Conservation (phyloP, 176 grass and related monocot genomes). For the Carex myosuroides region DNA sequence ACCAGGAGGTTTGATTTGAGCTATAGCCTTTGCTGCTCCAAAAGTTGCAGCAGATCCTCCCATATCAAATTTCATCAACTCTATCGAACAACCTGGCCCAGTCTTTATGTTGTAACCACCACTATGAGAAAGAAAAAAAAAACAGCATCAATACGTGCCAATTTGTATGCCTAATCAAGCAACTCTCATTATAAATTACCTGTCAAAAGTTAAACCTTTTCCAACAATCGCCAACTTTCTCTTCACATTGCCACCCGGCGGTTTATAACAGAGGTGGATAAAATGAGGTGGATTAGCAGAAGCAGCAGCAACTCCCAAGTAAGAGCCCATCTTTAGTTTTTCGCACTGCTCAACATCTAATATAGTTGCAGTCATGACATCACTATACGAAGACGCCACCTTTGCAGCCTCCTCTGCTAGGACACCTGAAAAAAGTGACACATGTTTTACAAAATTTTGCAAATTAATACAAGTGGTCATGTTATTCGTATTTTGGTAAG, state of each 20-base stretch:
- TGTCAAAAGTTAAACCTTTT: constrained; percentile 97
- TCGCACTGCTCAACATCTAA: constrained; percentile 76
- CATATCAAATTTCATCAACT: constrained; percentile 99
- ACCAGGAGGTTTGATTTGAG: constrained; percentile 83
- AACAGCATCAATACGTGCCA: neutral
- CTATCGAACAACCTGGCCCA: constrained; percentile 76
- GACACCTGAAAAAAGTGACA: constrained; percentile 45
- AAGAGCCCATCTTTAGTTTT: constrained; percentile 95
- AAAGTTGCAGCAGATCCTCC: constrained; percentile 90
- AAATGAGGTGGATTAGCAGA: constrained; percentile 87
- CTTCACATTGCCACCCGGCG: constrained; percentile 57
- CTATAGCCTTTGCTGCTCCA: constrained; percentile 94
- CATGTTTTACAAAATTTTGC: neutral
- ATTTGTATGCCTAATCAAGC: neutral
- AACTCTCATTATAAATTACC: constrained; percentile 26
- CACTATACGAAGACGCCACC: constrained; percentile 61
- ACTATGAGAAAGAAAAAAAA: constrained; percentile 30
- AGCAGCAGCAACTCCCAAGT: constrained; percentile 83
- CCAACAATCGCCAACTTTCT: constrained; percentile 96
- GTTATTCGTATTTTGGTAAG: neutral
- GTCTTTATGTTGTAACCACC: constrained; percentile 99
- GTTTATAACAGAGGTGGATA: constrained; percentile 95
- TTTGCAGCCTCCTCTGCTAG: constrained; percentile 92
- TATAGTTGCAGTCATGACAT: constrained; percentile 89
- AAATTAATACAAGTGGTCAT: neutral